Conservation (phyloP, 345 rosid species). For the Camelina neglecta region DNA sequence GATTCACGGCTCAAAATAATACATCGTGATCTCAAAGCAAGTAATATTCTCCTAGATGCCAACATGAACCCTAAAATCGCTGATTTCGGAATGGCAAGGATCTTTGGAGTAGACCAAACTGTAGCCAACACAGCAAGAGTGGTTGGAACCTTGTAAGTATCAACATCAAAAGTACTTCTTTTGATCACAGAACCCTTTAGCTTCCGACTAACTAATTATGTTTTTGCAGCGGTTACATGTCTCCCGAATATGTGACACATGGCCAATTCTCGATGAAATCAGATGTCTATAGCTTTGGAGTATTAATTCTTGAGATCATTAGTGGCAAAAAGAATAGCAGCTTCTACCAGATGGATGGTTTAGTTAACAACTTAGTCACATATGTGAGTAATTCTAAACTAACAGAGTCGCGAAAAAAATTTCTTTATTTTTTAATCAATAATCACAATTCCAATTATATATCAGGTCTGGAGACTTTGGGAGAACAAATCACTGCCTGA, state of each 20-base stretch:
- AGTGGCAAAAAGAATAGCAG: no score
- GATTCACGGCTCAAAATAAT: no score
- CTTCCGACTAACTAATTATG: neutral
- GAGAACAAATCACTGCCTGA: slow-evolving; percentile 13
- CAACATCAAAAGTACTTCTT: no score
- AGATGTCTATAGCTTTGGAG: slow-evolving; percentile 43
- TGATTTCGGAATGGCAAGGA: slow-evolving; percentile 33
- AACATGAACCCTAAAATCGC: slow-evolving; percentile 33
- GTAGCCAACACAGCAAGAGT: slow-evolving; percentile 32
- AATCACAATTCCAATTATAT: neutral
- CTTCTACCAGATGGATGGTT: slow-evolving; percentile 29
- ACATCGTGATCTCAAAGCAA: neutral
- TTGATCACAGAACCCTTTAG: neutral
- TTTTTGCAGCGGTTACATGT: no score
- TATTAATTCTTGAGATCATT: slow-evolving; percentile 40
- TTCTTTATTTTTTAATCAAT: neutral
- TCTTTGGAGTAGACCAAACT: slow-evolving; percentile 28
- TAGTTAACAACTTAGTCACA: slow-evolving; percentile 36
- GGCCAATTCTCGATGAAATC: slow-evolving; percentile 37
- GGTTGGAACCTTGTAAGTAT: slow-evolving; percentile 33
- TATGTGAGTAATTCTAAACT: slow-evolving; percentile 27
- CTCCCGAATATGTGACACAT: slow-evolving; percentile 35
- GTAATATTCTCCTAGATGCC: slow-evolving; percentile 30
- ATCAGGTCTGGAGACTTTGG: slow-evolving; percentile 45
- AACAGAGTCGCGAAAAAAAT: neutral